Percentiles rank a stretch among this genome's conserved stretches.
Evolutionary conservation across 768 basidiomycete species (phyloP).

Genomic region (Tylopilus felleus): DNA sequence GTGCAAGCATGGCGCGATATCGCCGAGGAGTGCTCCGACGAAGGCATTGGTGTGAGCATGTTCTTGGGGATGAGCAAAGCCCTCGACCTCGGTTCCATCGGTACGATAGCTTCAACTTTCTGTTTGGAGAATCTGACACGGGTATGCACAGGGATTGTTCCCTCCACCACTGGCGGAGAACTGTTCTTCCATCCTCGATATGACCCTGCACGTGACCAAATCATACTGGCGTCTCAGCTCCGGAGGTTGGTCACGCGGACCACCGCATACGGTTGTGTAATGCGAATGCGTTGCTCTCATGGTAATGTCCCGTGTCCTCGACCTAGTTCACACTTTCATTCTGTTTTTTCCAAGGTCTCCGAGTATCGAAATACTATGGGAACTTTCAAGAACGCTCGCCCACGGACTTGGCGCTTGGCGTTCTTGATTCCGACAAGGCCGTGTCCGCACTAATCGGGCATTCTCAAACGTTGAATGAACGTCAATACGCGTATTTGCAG

Average conservation of each 20-base stretch:
- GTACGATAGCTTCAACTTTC: conserved; percentile 35
- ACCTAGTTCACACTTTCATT: conserved; percentile 7
- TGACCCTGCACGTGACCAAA: conserved; percentile 60
- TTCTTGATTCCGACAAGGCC: conserved; percentile 78
- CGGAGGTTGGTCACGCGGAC: conserved; percentile 62
- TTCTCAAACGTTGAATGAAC: conserved; percentile 61
- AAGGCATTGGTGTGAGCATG: conserved; percentile 86
- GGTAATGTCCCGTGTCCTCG: conserved; percentile 44
- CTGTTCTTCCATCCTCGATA: conserved; percentile 93
- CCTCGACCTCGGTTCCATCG: conserved; percentile 86
- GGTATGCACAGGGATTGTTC: conserved; percentile 47
- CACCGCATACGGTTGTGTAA: conserved; percentile 74
- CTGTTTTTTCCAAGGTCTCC: conserved; percentile 48
- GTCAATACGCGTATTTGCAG: conserved; percentile 76
- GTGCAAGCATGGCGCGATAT: conserved; percentile 75
- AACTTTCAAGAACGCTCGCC: conserved; percentile 65
- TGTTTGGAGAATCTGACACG: conserved; percentile 6
- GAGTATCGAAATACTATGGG: conserved; percentile 62
- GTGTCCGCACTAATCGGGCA: conserved; percentile 76
- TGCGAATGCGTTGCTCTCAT: conserved; percentile 81
- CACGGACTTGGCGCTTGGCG: conserved; percentile 75
- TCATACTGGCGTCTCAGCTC: conserved; percentile 71
- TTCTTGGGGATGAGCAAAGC: conserved; percentile 79
- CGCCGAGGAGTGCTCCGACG: conserved; percentile 84
- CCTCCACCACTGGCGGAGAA: conserved; percentile 83